phyloP scores from a whole-genome alignment of 148 eudicot genomes.

The Rhododendron kiyosumense region DNA sequence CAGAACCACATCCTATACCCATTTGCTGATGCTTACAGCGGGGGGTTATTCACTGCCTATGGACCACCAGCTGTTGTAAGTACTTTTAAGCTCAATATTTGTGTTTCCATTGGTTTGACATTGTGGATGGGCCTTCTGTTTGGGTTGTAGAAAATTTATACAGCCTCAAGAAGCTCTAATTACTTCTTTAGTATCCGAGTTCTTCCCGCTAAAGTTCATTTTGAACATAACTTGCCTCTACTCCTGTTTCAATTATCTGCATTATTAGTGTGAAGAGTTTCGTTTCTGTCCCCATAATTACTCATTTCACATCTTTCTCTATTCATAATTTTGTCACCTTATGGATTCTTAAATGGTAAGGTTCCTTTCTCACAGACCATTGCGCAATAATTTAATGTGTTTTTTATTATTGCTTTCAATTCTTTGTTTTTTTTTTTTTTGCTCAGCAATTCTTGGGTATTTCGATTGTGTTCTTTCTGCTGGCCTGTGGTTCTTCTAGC shows the following conservation, averaged over 20 bases:
- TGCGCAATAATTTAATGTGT: background rate
- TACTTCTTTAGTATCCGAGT: background rate
- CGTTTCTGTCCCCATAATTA: background rate
- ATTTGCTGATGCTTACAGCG: slow-evolving; percentile 51
- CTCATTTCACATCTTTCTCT: background rate
- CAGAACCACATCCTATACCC: slow-evolving; percentile 51
- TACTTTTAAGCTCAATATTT: background rate
- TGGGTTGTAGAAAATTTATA: background rate
- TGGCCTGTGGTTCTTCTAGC: slow-evolving; percentile 3
- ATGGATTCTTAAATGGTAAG: background rate
- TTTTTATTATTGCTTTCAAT: background rate
- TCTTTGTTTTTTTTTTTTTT: background rate
- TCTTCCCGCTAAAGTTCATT: background rate
- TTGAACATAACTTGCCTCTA: background rate
- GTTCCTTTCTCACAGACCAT: background rate
- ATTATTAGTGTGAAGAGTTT: background rate
- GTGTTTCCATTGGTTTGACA: background rate
- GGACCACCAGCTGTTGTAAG: slow-evolving; percentile 58
- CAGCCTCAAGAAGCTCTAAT: background rate
- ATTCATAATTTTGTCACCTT: background rate
- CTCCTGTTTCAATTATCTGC: background rate
- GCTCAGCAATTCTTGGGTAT: background rate
- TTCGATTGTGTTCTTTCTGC: background rate
- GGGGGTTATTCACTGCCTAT: slow-evolving; percentile 46
- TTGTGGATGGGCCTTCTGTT: background rate